Evolutionary conservation across 257 asterid species (phyloP), one percentile per base, ranked within the genome.

Genomic region (Solanum corneliomulleri): DNA sequence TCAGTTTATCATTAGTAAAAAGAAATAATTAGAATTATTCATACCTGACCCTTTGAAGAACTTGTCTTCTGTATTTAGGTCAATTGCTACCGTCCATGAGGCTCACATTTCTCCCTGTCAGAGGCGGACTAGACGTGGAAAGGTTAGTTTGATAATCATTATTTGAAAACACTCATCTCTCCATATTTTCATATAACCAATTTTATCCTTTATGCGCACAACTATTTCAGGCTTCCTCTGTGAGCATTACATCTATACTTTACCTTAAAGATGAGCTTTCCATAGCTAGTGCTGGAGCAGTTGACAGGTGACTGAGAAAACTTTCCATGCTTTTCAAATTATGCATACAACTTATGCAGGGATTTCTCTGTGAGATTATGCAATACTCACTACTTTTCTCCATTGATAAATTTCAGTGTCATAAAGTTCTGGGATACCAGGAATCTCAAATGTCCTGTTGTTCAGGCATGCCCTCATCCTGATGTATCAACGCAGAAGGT

Each of bases 211-310:
- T 45, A 3, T 85, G 68, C 82, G 11, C 82, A 42, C 42, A 49
- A 21, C 88, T 25, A 71, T 82, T 91, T 49, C 74, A 95, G 99
- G 94, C 94, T 89, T 93, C 93, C 83, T 89, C 98, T 47, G 92
- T 80, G 94, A 95, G 98, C 90, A 93, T 97, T 89, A 96, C 99
- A 56, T 96, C 99, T 31, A 98, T 96, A 85, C 98, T 97, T 37
- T 93, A 89, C 90, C 96, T 97, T 84, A 97, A 93, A 88, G 99
- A 96, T 87, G 98, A 92, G 89, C 88, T 94, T 52, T 92, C 98
- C 77, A 69, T 96, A 89, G 98, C 99, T 56, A 95, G 98, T 84
- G 99, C 99, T 76, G 99, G 99, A 89, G 99, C 98, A 89, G 98
- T 95, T 88, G 98, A 96, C 94, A 96, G 98, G 99, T 96, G 52